Percentiles rank a stretch among this genome's conserved stretches.
These are phyloP conservation scores for Mucor mucedo DNA, from an alignment of 371 early-diverging fungal genomes.

Conservation along the genomic window DNA sequence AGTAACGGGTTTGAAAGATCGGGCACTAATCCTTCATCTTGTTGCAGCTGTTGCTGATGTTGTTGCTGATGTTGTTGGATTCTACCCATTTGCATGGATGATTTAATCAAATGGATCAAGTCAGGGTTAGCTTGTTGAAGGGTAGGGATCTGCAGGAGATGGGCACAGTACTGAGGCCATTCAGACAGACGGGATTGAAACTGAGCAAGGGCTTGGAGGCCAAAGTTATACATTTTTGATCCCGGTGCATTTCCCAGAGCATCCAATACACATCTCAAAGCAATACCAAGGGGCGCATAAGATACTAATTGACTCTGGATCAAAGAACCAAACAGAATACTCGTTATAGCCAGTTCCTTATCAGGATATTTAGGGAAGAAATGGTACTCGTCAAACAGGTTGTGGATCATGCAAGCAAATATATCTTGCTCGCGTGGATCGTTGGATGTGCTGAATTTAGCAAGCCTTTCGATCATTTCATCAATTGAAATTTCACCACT, in stretches of 20 bases:
- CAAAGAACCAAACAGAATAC: conserved; percentile 86
- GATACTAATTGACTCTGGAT: conserved; percentile 86
- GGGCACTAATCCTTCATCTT: conserved; percentile 12
- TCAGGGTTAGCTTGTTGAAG: conserved; percentile 82
- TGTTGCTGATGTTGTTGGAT: conserved; percentile 23
- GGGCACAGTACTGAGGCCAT: conserved; percentile 89
- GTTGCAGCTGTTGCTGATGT: background rate
- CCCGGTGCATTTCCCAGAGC: conserved; percentile 81
- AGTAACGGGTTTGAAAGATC: conserved; percentile 10
- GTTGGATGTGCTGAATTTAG: conserved; percentile 71
- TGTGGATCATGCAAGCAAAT: conserved; percentile 84
- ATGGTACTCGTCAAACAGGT: conserved; percentile 92
- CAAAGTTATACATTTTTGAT: conserved; percentile 90
- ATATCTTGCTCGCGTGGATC: conserved; percentile 75
- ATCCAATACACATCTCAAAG: conserved; percentile 85
- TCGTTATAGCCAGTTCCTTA: conserved; percentile 87
- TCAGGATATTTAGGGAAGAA: conserved; percentile 95
- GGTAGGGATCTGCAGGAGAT: conserved; percentile 79
- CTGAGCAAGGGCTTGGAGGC: conserved; percentile 82
- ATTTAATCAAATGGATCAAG: conserved; percentile 60
- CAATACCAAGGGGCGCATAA: conserved; percentile 73
- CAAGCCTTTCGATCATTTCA: conserved; percentile 76
- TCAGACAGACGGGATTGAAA: conserved; percentile 84
- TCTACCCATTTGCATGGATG: conserved; percentile 39
- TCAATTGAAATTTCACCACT: conserved; percentile 75